Conservation (phyloP, 2,329 filamentous ascomycete genomes). For the Colletotrichum liaoningense region DNA sequence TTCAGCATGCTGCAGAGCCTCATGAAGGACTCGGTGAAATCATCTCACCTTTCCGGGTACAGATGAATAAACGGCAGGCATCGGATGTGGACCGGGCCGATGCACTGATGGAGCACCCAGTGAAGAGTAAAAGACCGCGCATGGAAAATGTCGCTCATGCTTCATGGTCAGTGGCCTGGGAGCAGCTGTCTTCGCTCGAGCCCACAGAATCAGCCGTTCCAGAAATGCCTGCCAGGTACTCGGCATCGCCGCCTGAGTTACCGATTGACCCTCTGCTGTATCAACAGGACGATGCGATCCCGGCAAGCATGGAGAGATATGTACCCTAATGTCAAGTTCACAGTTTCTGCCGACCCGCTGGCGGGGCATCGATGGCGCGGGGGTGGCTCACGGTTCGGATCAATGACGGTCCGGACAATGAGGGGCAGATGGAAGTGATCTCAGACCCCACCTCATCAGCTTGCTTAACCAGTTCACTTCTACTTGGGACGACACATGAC, state of each 20-base stretch:
- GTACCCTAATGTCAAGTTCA: neutral
- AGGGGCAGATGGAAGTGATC: too few relatives aligned
- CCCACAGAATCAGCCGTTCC: neutral
- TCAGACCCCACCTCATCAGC: too few relatives aligned
- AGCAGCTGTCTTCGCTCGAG: neutral
- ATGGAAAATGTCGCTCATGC: too few relatives aligned
- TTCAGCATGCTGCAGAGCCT: constrained; percentile 1
- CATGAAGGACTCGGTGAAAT: neutral
- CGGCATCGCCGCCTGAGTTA: neutral
- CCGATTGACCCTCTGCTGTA: neutral
- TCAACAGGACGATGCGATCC: neutral
- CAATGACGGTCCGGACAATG: too few relatives aligned
- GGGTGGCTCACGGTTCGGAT: too few relatives aligned
- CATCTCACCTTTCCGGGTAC: neutral
- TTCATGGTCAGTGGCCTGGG: neutral
- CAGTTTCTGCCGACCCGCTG: neutral
- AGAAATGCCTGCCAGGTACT: neutral
- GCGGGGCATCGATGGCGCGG: neutral
- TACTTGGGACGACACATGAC: too few relatives aligned
- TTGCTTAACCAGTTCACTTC: too few relatives aligned
- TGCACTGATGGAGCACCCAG: too few relatives aligned
- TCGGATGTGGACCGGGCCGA: too few relatives aligned
- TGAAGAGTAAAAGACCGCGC: too few relatives aligned
- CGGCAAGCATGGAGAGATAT: neutral
- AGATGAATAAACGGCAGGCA: too few relatives aligned